A percentile compares a stretch with the other conserved stretches of the same genome.
Conservation (phyloP, 73 alveolate species). For the Uronychia setigera region DNA sequence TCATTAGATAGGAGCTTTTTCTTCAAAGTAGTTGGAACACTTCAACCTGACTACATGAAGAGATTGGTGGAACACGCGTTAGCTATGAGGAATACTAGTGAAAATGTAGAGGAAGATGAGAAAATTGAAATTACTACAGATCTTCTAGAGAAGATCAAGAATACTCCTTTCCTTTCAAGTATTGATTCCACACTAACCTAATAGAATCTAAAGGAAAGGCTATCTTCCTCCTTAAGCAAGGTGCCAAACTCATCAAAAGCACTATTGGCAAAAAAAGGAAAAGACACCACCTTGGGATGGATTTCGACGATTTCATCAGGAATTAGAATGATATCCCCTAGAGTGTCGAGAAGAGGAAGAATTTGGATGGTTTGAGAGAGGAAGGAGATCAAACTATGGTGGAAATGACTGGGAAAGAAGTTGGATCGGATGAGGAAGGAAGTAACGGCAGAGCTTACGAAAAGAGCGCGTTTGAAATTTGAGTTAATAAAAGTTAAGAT, state of each 20-base stretch:
- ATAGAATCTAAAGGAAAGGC: conserved; percentile 1
- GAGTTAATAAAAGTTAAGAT: too few relatives aligned
- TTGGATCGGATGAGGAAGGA: too few relatives aligned
- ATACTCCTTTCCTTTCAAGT: background rate
- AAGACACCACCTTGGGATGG: background rate
- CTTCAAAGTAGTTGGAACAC: background rate
- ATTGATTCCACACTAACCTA: background rate
- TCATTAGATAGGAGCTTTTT: background rate
- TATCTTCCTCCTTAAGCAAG: conserved; percentile 8
- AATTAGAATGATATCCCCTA: too few relatives aligned
- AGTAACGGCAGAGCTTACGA: too few relatives aligned
- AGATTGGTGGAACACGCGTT: background rate
- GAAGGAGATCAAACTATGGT: too few relatives aligned
- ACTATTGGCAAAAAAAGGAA: background rate
- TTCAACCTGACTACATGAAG: background rate
- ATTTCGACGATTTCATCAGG: too few relatives aligned
- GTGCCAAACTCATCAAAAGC: background rate
- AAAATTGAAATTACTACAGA: background rate
- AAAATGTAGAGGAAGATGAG: conserved; percentile 7
- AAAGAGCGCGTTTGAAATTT: too few relatives aligned
- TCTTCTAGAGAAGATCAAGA: background rate
- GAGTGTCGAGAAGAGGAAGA: too few relatives aligned
- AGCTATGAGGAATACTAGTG: background rate
- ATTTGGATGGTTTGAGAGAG: too few relatives aligned
- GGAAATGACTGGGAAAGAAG: too few relatives aligned